Evolutionary conservation across 768 basidiomycete genomes (phyloP), one percentile per base, ranked within the genome.

Genomic region (Austroboletus eburneus): DNA sequence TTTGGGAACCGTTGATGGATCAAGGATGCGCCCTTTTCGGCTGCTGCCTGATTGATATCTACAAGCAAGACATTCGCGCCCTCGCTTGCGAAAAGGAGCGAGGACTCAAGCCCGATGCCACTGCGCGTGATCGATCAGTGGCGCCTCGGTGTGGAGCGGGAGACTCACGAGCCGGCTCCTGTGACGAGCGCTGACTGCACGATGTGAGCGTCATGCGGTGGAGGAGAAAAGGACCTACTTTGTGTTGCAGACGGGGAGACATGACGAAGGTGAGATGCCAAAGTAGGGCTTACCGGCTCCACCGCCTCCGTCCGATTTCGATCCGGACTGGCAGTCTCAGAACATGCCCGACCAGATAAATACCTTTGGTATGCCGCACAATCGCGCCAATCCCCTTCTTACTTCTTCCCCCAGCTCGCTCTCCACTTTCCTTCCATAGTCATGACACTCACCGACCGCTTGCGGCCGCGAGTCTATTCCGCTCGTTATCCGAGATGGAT

Each of bases 81-180:
- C 66, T 99, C 96, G 51, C 80, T 78, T 2, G 95, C 95, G 65
- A 99, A 99, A 38, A 97, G 78, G 50, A 97, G 75, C n/a, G 92
- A 83, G 0, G 93, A 87, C 71, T 99, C 93, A 39, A 98, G 79
- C 22, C 96, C 96, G 65, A 99, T 96, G 1, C 96, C 96, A 46
- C 94, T 97, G 66, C 35, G 30, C 25, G 23, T 17, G 46, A 53
- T 56, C 43, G 43, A 54, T 42, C 46, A 54, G 20, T 45, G 16
- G 14, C 12, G 45, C n/a, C n/a, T 42, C 21, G 36, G 39, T 33
- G 17, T 9, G 14, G n/a, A 17, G 10, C 20, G 18, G 0, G 5
- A 18, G 13, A 73, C 89, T 72, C 62, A 93, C 91, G 85, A 87
- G 62, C 84, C 92, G 38, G 84, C 92, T 48, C 92, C 92, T 22